Evolutionary conservation across 2,329 filamentous ascomycete genomes (phyloP).

Genomic region (Dactylonectria macrodidyma): DNA sequence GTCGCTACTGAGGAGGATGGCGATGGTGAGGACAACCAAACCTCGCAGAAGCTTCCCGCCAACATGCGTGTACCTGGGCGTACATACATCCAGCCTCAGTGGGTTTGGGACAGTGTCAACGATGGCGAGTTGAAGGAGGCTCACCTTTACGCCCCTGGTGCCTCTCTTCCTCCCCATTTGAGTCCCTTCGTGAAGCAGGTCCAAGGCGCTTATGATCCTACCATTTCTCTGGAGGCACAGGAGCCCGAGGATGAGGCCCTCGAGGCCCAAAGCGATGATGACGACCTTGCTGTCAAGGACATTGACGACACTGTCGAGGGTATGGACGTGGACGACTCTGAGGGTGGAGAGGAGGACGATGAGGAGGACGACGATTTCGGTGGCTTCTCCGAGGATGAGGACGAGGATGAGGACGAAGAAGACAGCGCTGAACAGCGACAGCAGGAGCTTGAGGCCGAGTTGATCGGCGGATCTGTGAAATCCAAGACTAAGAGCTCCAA

Average conservation of each 20-base stretch:
- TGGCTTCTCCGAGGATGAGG: slow-evolving; percentile 66
- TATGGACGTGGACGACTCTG: slow-evolving; percentile 66
- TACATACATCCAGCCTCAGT: slow-evolving; percentile 95
- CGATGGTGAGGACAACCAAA: slow-evolving; percentile 73
- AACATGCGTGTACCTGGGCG: slow-evolving; percentile 90
- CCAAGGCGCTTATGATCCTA: slow-evolving; percentile 93
- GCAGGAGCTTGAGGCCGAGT: slow-evolving; percentile 92
- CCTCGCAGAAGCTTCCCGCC: slow-evolving; percentile 67
- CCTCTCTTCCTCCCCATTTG: slow-evolving; percentile 91
- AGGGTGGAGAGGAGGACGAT: slow-evolving; percentile 62
- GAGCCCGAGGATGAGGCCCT: slow-evolving; percentile 90
- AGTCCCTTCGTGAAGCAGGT: slow-evolving; percentile 95
- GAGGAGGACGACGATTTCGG: slow-evolving; percentile 63
- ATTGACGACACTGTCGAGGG: slow-evolving; percentile 63
- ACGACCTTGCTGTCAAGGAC: slow-evolving; percentile 50
- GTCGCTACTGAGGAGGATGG: slow-evolving; percentile 65
- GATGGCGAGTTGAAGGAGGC: slow-evolving; percentile 89
- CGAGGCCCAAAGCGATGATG: slow-evolving; percentile 73
- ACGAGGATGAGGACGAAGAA: slow-evolving; percentile 61
- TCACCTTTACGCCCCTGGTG: slow-evolving; percentile 91
- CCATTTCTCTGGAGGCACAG: slow-evolving; percentile 86
- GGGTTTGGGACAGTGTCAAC: slow-evolving; percentile 98
- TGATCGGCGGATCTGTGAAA: slow-evolving; percentile 77
- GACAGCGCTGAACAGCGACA: slow-evolving; percentile 84
- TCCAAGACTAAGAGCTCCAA: slow-evolving; percentile 63